Percentiles rank a stretch among this genome's conserved stretches.
Conservation (phyloP, 2,329 filamentous ascomycete species). For the Fusarium udum region DNA sequence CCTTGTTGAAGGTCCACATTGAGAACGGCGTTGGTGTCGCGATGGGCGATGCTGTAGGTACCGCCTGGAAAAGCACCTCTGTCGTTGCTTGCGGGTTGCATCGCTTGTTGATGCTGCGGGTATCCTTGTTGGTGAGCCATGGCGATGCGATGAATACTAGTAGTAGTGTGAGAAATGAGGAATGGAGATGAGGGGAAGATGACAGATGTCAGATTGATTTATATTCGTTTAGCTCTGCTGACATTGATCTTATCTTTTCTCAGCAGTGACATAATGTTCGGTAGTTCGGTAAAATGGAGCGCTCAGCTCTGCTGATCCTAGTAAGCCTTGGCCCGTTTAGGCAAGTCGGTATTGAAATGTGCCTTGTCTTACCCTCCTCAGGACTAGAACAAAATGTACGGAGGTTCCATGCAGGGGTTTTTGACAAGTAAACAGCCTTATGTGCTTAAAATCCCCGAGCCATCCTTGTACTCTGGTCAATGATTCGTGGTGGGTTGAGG, state of each 20-base stretch:
- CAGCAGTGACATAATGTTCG: not conserved
- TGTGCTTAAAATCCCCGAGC: not conserved
- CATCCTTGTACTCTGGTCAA: not conserved
- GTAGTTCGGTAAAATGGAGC: not conserved
- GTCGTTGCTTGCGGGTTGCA: not conserved
- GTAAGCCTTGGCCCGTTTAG: not conserved
- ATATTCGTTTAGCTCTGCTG: not conserved
- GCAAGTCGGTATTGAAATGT: not conserved
- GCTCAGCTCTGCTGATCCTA: not conserved
- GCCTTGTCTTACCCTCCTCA: not conserved
- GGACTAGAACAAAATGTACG: not conserved
- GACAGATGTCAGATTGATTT: not conserved
- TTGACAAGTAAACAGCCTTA: not conserved
- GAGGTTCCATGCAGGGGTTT: too few species aligned
- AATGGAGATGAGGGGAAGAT: not conserved
- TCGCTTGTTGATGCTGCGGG: not conserved
- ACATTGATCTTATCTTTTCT: not conserved
- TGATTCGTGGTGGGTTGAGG: not conserved
- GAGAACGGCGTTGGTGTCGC: not conserved
- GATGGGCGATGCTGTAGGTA: not conserved
- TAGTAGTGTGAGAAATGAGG: too few species aligned
- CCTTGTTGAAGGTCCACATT: not conserved
- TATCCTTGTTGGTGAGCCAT: constrained; percentile 2
- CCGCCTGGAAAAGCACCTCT: not conserved
- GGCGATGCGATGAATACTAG: too few species aligned